Conservation (phyloP, 179 eudicot species). For the Silene vulgaris region DNA sequence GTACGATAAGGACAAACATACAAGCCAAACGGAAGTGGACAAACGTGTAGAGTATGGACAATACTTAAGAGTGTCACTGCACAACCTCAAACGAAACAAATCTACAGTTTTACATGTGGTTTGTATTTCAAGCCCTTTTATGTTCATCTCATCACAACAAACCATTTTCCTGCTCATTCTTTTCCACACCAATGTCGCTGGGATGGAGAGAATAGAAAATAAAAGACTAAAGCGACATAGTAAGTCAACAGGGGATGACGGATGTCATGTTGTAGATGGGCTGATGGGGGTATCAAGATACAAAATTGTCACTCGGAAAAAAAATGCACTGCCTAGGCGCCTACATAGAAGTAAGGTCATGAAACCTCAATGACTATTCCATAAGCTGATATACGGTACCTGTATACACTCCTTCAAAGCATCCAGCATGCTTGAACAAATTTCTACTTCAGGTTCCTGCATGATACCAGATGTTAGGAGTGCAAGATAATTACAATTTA, state of each 20-base stretch:
- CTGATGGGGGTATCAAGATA: neutral
- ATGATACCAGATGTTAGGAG: slow-evolving; percentile 8
- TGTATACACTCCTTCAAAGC: slow-evolving; percentile 90
- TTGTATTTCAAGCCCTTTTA: neutral
- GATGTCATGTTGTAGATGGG: neutral
- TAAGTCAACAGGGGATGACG: neutral
- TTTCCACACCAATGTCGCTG: neutral
- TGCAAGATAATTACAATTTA: neutral
- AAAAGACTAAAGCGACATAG: neutral
- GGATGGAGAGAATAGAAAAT: neutral
- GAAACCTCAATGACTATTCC: neutral
- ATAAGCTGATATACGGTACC: slow-evolving; percentile 34
- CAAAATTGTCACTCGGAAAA: neutral
- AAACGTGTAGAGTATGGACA: neutral
- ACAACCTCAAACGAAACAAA: neutral
- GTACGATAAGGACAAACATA: neutral
- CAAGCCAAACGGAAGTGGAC: neutral
- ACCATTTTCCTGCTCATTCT: neutral
- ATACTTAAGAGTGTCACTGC: neutral
- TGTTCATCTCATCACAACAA: neutral
- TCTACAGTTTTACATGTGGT: neutral
- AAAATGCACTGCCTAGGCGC: neutral
- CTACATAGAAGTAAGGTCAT: neutral
- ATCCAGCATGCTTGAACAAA: slow-evolving; percentile 90
- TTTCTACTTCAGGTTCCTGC: slow-evolving; percentile 99